Evolutionary conservation across 208 protist species (phyloP), one percentile per base, ranked within the genome.

Genomic region (Crithidia bombi): DNA sequence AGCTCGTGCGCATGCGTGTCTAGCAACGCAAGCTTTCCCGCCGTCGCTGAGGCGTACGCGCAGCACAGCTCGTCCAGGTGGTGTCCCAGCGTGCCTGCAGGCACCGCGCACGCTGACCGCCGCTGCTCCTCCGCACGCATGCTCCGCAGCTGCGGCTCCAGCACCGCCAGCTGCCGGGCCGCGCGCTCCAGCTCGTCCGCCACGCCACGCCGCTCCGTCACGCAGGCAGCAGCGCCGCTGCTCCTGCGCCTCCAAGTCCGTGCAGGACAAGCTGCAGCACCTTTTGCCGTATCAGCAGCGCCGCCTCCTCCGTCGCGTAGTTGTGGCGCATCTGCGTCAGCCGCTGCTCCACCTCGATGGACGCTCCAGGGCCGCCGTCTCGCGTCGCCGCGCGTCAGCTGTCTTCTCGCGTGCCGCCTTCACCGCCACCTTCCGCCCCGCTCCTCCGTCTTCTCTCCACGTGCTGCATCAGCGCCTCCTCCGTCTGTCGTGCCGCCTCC

Each of bases 21-120:
- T 35, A 59, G 39, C 50, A 38, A 5, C 63, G 55, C 21, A 19
- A 69, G 12, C 38, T 69, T 69, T 19, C 21, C 47, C n/a, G 52
- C 36, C n/a, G 59, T 11, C 26, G 39, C 17, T 17, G 43, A 30
- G 28, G 38, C 41, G 63, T 69, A 69, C 51, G 36, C 49, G 21
- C 32, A 15, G 50, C 47, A 69, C 38, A 30, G 30, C 30, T 52
- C 38, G 25, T 49, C 30, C 25, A 69, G 3, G 36, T 44, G 47
- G 23, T 47, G 33, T 6, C 63, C 50, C 51, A 50, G 21, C 36
- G 38, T 36, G 44, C 23, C 6, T 57, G 47, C 62, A 46, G n/a
- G 23, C 49, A n/a, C 21, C 7, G 39, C 23, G 30, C 41, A 46
- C 12, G n/a, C 19, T 12, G 32, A 46, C 30, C 25, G 47, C 21